phyloP scores from a whole-genome alignment of 768 basidiomycete genomes.

The Amanita subjunquillea region DNA sequence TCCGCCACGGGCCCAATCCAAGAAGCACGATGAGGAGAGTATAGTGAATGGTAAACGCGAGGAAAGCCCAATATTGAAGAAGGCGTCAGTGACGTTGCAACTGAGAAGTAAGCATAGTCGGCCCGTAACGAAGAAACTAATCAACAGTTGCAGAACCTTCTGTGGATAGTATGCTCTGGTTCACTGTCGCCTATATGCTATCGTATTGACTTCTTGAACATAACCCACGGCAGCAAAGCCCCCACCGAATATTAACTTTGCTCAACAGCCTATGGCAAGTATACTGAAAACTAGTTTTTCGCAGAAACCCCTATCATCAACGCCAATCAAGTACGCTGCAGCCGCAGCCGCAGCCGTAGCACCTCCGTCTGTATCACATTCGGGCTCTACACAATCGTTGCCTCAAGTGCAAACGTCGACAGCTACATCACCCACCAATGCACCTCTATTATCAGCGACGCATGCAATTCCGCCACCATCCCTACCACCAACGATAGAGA shows the following conservation, averaged over 20 bases:
- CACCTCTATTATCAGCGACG: neutral
- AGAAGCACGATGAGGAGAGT: conserved; percentile 78
- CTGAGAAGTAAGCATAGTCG: conserved; percentile 52
- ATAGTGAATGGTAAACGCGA: conserved; percentile 65
- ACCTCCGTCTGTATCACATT: conserved; percentile 12
- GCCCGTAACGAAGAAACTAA: conserved; percentile 6
- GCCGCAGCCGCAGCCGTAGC: conserved; percentile 64
- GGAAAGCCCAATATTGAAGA: conserved; percentile 75
- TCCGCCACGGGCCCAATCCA: conserved; percentile 53
- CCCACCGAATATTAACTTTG: conserved; percentile 72
- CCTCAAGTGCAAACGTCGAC: conserved; percentile 2
- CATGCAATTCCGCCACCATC: conserved; percentile 29
- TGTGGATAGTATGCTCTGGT: conserved; percentile 43
- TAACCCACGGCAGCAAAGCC: conserved; percentile 43
- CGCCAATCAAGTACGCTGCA: conserved; percentile 86
- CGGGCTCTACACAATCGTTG: conserved; percentile 10
- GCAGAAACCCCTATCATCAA: conserved; percentile 44
- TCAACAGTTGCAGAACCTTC: conserved; percentile 46
- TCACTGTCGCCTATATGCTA: neutral
- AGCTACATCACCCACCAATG: neutral
- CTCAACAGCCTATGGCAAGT: conserved; percentile 62
- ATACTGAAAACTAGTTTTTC: conserved; percentile 72
- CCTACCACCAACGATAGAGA: conserved; percentile 31
- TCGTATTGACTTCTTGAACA: conserved; percentile 10
- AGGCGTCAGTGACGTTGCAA: conserved; percentile 50